Percentiles rank a stretch among this genome's conserved stretches.
Conservation (phyloP, 371 early-diverging fungal species). For the Actinomortierella ambigua region DNA sequence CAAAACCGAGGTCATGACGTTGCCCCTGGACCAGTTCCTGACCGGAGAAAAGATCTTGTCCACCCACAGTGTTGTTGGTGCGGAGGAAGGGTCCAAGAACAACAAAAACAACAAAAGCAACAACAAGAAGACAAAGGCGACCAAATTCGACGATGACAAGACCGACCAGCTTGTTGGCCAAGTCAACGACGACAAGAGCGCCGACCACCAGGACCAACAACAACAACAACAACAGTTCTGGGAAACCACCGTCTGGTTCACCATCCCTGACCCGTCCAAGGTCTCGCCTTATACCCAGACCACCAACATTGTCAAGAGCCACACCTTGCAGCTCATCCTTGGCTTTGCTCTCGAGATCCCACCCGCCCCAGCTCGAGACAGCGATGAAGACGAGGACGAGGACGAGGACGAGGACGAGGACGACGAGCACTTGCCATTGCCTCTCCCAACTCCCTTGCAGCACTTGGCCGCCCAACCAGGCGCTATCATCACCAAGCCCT, state of each 20-base stretch:
- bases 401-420: neutral
- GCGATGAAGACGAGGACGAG: neutral
- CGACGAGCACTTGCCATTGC: neutral
- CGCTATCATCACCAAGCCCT: slow-evolving; percentile 10
- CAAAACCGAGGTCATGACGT: slow-evolving; percentile 26
- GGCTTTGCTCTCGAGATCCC: slow-evolving; percentile 8
- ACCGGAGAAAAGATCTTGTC: too few relatives aligned
- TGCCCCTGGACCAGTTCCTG: slow-evolving; percentile 13
- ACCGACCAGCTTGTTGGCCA: neutral
- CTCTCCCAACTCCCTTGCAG: neutral
- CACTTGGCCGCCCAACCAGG: neutral
- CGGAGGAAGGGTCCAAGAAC: too few relatives aligned
- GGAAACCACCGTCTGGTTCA: slow-evolving; percentile 28
- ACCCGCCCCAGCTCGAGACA: neutral
- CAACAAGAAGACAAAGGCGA: neutral
- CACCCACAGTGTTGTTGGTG: too few relatives aligned
- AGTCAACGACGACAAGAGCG: neutral
- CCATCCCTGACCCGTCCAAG: slow-evolving; percentile 27
- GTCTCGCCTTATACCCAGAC: slow-evolving; percentile 31
- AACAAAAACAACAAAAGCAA: slow-evolving; percentile 22
- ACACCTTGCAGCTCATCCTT: slow-evolving; percentile 31
- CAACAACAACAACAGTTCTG: slow-evolving; percentile 17
- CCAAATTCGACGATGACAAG: neutral
- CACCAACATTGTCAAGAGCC: slow-evolving; percentile 30
- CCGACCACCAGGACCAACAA: slow-evolving; percentile 1